Conservation (phyloP, 495 filamentous ascomycete species). For the Cudoniella acicularis region DNA sequence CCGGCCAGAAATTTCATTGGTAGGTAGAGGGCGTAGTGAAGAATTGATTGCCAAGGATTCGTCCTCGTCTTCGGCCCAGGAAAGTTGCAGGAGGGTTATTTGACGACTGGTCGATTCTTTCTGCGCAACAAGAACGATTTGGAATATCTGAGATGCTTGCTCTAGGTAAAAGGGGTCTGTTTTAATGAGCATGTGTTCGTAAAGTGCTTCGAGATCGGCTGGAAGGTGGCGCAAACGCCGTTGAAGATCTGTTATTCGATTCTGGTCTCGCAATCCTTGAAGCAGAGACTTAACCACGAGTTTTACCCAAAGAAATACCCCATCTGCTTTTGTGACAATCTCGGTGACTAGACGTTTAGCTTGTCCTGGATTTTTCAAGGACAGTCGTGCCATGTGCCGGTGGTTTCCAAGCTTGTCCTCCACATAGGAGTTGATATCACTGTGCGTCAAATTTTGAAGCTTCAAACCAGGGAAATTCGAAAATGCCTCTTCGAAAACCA, state of each 20-base stretch:
- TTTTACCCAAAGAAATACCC: slow-evolving; percentile 37
- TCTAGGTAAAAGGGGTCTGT: slow-evolving; percentile 6
- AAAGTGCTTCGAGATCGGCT: slow-evolving; percentile 12
- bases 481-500: slow-evolving; percentile 39
- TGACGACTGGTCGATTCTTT: not conserved
- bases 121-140: slow-evolving; percentile 1
- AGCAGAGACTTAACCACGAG: slow-evolving; percentile 22
- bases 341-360: slow-evolving; percentile 16
- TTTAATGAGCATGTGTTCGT: slow-evolving; percentile 5
- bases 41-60: not conserved
- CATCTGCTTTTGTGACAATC: slow-evolving; percentile 28
- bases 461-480: slow-evolving; percentile 19
- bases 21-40: not conserved
- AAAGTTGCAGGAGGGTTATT: not conserved
- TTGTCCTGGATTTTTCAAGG: not conserved
- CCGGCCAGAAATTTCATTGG: not conserved
- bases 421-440: slow-evolving; percentile 25
- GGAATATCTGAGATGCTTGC: slow-evolving; percentile 8
- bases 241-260: slow-evolving; percentile 4
- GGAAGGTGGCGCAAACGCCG: not conserved
- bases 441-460: slow-evolving; percentile 26
- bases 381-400: slow-evolving; percentile 7
- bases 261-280: slow-evolving; percentile 5
- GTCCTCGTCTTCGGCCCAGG: not conserved
- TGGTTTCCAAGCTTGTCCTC: slow-evolving; percentile 17